phyloP scores from a whole-genome alignment of 441 rosid genomes.

The Arabidopsis lyrata region DNA sequence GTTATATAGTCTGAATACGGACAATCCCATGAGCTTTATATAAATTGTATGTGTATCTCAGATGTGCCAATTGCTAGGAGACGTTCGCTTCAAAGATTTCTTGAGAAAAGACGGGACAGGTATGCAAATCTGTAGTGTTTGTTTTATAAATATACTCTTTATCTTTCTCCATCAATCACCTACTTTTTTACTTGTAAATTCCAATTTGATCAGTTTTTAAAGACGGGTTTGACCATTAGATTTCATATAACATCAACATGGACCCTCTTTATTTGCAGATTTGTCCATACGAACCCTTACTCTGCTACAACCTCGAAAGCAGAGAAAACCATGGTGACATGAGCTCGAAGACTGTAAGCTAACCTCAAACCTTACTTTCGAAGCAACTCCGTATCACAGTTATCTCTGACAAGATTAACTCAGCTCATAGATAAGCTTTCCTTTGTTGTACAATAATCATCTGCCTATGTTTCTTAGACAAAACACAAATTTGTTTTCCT shows the following conservation, averaged over 20 bases:
- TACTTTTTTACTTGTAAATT: background rate
- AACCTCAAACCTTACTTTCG: background rate
- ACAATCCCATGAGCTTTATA: no score
- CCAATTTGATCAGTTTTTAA: no score
- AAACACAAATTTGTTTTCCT: background rate
- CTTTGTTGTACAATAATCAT: background rate
- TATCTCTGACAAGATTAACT: background rate
- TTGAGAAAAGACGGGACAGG: constrained; percentile 65
- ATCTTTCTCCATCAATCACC: no score
- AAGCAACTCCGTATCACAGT: background rate
- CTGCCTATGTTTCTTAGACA: background rate
- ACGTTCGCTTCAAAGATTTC: constrained; percentile 76
- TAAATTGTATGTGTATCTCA: constrained; percentile 35
- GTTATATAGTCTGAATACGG: no score
- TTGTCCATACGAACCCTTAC: no score
- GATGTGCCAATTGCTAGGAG: constrained; percentile 80
- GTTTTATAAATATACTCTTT: background rate
- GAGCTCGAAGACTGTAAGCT: background rate
- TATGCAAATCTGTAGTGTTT: background rate
- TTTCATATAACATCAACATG: no score
- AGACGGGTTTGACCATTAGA: no score
- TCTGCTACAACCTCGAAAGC: no score
- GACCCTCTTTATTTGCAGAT: no score
- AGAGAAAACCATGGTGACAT: background rate
- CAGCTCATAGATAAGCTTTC: background rate